Evolutionary conservation across 1,284 basidiomycete species (phyloP).

Genomic region (Apiotrichum laibachii): DNA sequence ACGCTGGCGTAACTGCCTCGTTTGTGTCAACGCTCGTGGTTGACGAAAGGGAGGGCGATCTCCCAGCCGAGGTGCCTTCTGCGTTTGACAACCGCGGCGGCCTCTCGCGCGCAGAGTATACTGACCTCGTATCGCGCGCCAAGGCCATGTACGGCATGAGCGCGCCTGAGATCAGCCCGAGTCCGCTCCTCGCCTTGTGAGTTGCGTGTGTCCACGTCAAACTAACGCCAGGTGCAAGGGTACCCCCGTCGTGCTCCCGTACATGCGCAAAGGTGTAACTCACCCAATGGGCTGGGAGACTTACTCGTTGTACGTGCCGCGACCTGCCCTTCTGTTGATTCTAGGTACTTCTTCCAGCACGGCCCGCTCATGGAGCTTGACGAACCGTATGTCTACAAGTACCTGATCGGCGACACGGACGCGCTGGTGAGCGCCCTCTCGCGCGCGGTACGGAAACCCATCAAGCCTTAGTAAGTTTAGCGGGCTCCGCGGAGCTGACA

Average conservation of each 20-base stretch:
- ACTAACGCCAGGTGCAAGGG: conserved; percentile 30
- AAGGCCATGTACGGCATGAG: conserved; percentile 45
- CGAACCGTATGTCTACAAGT: conserved; percentile 45
- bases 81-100: conserved; percentile 29
- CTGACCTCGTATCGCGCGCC: conserved; percentile 30
- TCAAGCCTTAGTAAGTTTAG: conserved; percentile 30
- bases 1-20: background rate
- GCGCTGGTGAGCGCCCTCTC: conserved; percentile 24
- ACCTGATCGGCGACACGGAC: conserved; percentile 30
- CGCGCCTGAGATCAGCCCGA: conserved; percentile 40
- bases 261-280: conserved; percentile 13
- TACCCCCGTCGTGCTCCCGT: conserved; percentile 46
- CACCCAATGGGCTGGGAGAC: background rate
- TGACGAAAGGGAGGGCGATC: conserved; percentile 3
- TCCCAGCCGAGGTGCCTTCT: conserved; percentile 29
- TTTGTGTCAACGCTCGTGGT: background rate
- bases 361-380: conserved; percentile 40
- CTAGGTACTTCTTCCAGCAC: conserved; percentile 27
- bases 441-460: conserved; percentile 30
- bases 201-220: background rate
- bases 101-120: conserved; percentile 30
- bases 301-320: background rate
- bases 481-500: background rate
- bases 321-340: background rate
- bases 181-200: conserved; percentile 38